Percentiles rank a stretch among this genome's conserved stretches.
phyloP scores from a whole-genome alignment of 768 basidiomycete genomes.

The Terana coerulea region DNA sequence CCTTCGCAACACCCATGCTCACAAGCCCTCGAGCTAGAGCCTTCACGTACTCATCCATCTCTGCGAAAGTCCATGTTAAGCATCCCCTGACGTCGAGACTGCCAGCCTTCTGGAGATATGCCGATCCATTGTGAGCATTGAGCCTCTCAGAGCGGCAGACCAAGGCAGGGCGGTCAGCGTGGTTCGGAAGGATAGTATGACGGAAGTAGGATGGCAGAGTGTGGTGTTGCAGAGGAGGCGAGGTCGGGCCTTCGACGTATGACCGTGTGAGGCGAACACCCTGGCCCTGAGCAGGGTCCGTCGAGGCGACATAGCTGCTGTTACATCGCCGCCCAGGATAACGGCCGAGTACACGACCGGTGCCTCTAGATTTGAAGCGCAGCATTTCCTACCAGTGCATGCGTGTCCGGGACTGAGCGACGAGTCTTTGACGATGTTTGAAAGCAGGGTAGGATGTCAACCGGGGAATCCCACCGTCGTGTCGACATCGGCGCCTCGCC shows the following conservation, averaged over 20 bases:
- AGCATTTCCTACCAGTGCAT: too few relatives aligned
- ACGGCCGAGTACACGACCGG: too few relatives aligned
- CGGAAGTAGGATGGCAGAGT: slow-evolving; percentile 64
- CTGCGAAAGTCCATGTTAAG: slow-evolving; percentile 71
- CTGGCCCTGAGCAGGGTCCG: too few relatives aligned
- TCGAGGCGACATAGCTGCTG: background rate
- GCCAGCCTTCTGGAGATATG: slow-evolving; percentile 29
- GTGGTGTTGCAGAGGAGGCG: slow-evolving; percentile 50
- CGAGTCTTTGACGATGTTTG: too few relatives aligned
- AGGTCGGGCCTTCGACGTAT: slow-evolving; percentile 53
- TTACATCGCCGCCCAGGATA: too few relatives aligned
- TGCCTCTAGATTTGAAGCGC: too few relatives aligned
- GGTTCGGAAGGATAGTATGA: slow-evolving; percentile 47
- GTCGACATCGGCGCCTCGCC: too few relatives aligned
- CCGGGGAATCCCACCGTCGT: too few relatives aligned
- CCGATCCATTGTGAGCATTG: slow-evolving; percentile 59
- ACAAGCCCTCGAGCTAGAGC: slow-evolving; percentile 71
- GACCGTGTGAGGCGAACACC: slow-evolving; percentile 13
- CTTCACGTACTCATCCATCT: slow-evolving; percentile 62
- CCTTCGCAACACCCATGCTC: slow-evolving; percentile 64
- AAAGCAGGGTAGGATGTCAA: too few relatives aligned
- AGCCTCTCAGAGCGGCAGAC: slow-evolving; percentile 59
- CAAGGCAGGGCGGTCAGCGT: slow-evolving; percentile 54
- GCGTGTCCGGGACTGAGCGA: too few relatives aligned
- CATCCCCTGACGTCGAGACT: slow-evolving; percentile 47